Evolutionary conservation across 345 rosid species (phyloP).

Genomic region (Aurinia saxatilis): DNA sequence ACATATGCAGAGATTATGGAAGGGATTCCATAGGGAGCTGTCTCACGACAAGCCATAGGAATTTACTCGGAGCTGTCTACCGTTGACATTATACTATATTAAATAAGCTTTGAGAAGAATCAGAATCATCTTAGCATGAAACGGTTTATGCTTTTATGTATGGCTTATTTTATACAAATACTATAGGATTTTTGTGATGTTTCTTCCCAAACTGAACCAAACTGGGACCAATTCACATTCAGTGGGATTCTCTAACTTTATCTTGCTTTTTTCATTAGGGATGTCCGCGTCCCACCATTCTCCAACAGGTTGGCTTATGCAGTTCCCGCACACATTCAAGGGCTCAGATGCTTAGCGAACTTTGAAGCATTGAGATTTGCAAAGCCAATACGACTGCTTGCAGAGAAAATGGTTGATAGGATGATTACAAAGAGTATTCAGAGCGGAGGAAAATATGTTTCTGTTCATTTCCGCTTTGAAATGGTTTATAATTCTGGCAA

Average conservation of each 20-base stretch:
- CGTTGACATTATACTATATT: neutral
- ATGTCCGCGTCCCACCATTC: constrained; percentile 95
- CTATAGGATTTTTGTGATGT: neutral
- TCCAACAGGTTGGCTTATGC: constrained; percentile 90
- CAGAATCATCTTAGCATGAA: no score
- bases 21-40: neutral
- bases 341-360: constrained; percentile 84
- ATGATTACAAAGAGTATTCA: constrained; percentile 63
- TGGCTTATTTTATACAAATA: no score
- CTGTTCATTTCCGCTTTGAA: constrained; percentile 98
- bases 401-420: constrained; percentile 86
- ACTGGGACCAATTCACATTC: neutral
- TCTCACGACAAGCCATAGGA: neutral
- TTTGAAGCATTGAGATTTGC: constrained; percentile 81
- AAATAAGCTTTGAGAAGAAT: no score
- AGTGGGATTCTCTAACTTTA: neutral
- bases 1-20: neutral
- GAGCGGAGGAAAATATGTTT: constrained; percentile 70
- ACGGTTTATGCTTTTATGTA: no score
- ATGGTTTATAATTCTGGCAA: constrained; percentile 38
- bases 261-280: constrained; percentile 45
- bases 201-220: neutral
- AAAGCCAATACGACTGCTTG: constrained; percentile 74
- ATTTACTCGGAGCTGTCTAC: neutral
- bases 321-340: constrained; percentile 70